Evolutionary conservation across 2,329 filamentous ascomycete species (phyloP).

Genomic region (Fusarium secorum): DNA sequence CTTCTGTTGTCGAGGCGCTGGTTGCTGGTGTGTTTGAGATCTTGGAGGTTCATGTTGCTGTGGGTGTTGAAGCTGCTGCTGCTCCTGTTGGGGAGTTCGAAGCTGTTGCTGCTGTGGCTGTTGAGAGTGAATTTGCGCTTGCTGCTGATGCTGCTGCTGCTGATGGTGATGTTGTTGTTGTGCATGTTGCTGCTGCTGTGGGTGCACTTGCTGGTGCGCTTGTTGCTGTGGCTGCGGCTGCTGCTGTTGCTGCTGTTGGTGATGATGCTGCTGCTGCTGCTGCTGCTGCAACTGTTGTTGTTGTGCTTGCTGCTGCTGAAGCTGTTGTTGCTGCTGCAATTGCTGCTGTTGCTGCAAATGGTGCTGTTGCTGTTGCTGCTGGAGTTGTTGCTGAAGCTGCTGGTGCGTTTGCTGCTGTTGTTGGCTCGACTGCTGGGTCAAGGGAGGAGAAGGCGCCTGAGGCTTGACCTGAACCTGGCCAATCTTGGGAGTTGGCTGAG

Average conservation of each 20-base stretch:
- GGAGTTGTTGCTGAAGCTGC: slow-evolving; percentile 40
- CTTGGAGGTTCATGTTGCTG: slow-evolving; percentile 40
- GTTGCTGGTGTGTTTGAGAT: slow-evolving; percentile 43
- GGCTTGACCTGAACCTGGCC: slow-evolving; percentile 46
- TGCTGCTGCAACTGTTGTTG: slow-evolving; percentile 41
- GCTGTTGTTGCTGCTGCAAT: slow-evolving; percentile 43
- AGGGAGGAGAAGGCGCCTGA: slow-evolving; percentile 45
- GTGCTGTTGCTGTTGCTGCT: slow-evolving; percentile 41
- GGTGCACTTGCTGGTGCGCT: slow-evolving; percentile 47
- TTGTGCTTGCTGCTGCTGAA: slow-evolving; percentile 35
- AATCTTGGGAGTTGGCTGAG: slow-evolving; percentile 43
- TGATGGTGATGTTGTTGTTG: slow-evolving; percentile 44
- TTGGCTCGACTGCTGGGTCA: slow-evolving; percentile 43
- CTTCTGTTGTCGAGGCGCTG: slow-evolving; percentile 41
- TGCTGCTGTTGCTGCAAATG: slow-evolving; percentile 44
- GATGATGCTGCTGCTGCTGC: slow-evolving; percentile 44
- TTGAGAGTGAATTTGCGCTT: slow-evolving; percentile 37
- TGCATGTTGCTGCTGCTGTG: slow-evolving; percentile 42
- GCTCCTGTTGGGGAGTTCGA: slow-evolving; percentile 41
- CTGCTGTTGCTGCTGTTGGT: slow-evolving; percentile 39
- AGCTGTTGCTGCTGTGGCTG: slow-evolving; percentile 39
- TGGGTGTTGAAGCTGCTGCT: slow-evolving; percentile 39
- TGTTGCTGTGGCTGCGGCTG: slow-evolving; percentile 42
- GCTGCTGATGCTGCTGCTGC: slow-evolving; percentile 42
- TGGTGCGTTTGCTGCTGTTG: slow-evolving; percentile 40